Evolutionary conservation across 2,329 filamentous ascomycete genomes (phyloP).

Genomic region (Paracorniculantispora psalliotae): DNA sequence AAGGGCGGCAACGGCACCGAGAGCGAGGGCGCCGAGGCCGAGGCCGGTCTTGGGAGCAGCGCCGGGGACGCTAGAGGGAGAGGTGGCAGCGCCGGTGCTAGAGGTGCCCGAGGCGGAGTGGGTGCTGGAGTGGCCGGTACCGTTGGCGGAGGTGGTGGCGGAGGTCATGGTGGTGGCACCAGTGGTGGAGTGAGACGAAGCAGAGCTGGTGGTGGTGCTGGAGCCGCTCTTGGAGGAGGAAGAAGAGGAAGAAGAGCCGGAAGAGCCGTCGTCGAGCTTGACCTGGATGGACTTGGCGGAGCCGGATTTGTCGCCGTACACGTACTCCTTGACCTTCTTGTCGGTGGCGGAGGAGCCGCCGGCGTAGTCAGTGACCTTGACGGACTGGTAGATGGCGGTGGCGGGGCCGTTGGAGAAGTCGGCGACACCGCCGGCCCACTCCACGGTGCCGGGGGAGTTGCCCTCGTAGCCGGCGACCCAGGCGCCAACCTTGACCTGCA

Average conservation of each 20-base stretch:
- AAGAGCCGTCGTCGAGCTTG: conserved; percentile 21
- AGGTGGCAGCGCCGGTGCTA: conserved; percentile 14
- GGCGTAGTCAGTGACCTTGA: conserved; percentile 50
- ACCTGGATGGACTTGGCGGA: conserved; percentile 49
- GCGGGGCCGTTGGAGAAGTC: conserved; percentile 50
- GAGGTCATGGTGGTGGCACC: conserved; percentile 19
- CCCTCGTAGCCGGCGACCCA: conserved; percentile 57
- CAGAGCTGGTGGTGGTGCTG: conserved; percentile 11
- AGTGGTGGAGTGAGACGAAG: conserved; percentile 10
- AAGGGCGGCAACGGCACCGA: conserved; percentile 24
- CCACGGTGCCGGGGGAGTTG: conserved; percentile 65
- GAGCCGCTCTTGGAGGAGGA: conserved; percentile 22
- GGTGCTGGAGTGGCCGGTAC: conserved; percentile 21
- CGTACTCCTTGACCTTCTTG: conserved; percentile 45
- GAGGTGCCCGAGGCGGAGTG: conserved; percentile 16
- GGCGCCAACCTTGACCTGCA: conserved; percentile 65
- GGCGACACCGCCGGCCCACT: conserved; percentile 63
- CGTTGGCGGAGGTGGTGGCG: conserved; percentile 19
- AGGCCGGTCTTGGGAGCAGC: conserved; percentile 23
- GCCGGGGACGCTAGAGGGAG: conserved; percentile 19
- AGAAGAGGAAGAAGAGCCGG: conserved; percentile 21
- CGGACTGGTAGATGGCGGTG: conserved; percentile 51
- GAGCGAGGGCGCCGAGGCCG: conserved; percentile 21
- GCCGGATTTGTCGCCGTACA: conserved; percentile 46
- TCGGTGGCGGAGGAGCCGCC: conserved; percentile 39